phyloP scores from a whole-genome alignment of 164 flowering plant genomes.

The Stephania japonica region DNA sequence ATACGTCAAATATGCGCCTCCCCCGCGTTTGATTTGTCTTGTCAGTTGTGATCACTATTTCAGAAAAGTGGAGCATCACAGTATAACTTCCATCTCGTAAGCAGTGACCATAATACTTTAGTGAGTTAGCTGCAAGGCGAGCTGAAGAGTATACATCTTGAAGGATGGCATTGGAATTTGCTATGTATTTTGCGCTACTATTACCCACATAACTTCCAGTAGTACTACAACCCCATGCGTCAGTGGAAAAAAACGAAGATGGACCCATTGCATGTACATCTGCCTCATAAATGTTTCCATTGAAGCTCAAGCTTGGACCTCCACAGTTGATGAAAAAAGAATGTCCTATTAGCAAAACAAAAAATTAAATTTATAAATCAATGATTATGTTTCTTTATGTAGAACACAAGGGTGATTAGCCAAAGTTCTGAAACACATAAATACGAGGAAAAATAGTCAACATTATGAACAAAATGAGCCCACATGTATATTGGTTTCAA shows the following conservation, averaged over 20 bases:
- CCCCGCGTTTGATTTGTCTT: conserved; percentile 20
- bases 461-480: background rate
- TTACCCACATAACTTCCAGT: conserved; percentile 39
- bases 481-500: background rate
- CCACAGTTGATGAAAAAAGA: conserved; percentile 76
- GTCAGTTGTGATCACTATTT: conserved; percentile 22
- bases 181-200: conserved; percentile 17
- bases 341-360: conserved; percentile 35
- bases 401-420: background rate
- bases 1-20: conserved; percentile 33
- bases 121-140: conserved; percentile 33
- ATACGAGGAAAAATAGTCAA: background rate
- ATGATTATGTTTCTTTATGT: background rate
- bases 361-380: background rate
- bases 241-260: conserved; percentile 29
- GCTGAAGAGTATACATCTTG: conserved; percentile 31
- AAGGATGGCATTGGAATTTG: conserved; percentile 19
- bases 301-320: conserved; percentile 27
- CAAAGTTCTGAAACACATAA: background rate
- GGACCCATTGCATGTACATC: conserved; percentile 34
- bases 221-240: conserved; percentile 62
- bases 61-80: conserved; percentile 37
- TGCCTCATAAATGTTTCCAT: conserved; percentile 42
- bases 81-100: conserved; percentile 30
- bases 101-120: conserved; percentile 35